Conservation (phyloP, 805 yeast genomes). For the Hanseniaspora lindneri region DNA sequence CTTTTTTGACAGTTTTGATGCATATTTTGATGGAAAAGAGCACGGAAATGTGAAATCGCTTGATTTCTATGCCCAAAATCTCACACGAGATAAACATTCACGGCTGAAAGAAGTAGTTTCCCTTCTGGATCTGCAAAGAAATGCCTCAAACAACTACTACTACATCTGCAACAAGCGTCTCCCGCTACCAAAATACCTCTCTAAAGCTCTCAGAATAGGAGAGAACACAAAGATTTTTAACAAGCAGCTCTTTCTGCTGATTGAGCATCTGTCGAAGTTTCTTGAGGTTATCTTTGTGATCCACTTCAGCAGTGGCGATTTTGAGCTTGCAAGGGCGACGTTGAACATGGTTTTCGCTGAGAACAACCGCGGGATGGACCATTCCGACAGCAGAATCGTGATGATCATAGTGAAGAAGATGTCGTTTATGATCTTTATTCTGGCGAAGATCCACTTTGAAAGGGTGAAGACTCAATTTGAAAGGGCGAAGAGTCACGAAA, state of each 20-base stretch:
- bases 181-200: slow-evolving; percentile 4
- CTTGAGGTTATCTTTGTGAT: not conserved
- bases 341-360: slow-evolving; percentile 5
- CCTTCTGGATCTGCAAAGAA: slow-evolving; percentile 4
- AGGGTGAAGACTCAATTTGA: not conserved
- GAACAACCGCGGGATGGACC: not conserved
- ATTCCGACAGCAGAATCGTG: not conserved
- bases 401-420: not conserved
- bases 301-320: not conserved
- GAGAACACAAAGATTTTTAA: slow-evolving; percentile 4
- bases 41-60: not conserved
- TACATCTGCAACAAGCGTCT: slow-evolving; percentile 9
- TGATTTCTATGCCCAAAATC: not conserved
- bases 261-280: slow-evolving; percentile 10
- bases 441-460: not conserved
- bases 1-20: no score
- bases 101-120: not conserved
- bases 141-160: slow-evolving; percentile 8
- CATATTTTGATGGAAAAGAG: no score
- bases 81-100: not conserved
- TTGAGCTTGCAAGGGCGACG: not conserved
- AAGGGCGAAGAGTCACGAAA: no score
- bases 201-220: not conserved
- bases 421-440: not conserved
- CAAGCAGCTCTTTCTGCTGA: slow-evolving; percentile 5